A percentile compares a stretch with the other conserved stretches of the same genome.
Conservation (phyloP, 768 basidiomycete species). For the Artomyces pyxidatus region DNA sequence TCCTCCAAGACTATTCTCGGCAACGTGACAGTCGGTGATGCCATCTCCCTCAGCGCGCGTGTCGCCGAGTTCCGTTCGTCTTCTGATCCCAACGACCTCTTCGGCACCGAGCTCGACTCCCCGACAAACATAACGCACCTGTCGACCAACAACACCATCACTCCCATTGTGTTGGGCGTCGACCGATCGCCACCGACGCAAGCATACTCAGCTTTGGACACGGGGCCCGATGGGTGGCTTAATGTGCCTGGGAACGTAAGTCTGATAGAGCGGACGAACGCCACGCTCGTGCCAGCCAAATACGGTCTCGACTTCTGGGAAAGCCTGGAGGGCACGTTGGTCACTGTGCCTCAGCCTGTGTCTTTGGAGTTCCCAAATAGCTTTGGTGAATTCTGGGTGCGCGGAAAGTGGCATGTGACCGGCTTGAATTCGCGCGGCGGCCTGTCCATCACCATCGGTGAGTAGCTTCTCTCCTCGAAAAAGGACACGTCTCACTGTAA, state of each 20-base stretch:
- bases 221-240: conserved; percentile 45
- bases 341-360: conserved; percentile 40
- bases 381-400: conserved; percentile 52
- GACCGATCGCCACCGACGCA: conserved; percentile 47
- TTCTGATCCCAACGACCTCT: conserved; percentile 36
- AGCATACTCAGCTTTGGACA: conserved; percentile 40
- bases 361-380: conserved; percentile 42
- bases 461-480: too few species aligned
- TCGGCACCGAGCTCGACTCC: conserved; percentile 39
- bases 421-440: conserved; percentile 51
- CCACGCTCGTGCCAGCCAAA: conserved; percentile 38
- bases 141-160: conserved; percentile 38
- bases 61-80: conserved; percentile 45
- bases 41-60: conserved; percentile 34
- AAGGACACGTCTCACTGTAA: too few species aligned
- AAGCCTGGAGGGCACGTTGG: conserved; percentile 51
- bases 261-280: conserved; percentile 36
- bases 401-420: conserved; percentile 47
- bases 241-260: conserved; percentile 47
- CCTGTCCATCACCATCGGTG: conserved; percentile 40
- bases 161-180: conserved; percentile 42
- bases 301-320: conserved; percentile 61
- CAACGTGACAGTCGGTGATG: conserved; percentile 37
- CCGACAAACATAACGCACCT: conserved; percentile 36
- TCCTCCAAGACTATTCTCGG: conserved; percentile 27